These are phyloP conservation scores for Barnettozyma botsteinii DNA, from an alignment of 805 yeast species.

Conservation along the genomic window DNA sequence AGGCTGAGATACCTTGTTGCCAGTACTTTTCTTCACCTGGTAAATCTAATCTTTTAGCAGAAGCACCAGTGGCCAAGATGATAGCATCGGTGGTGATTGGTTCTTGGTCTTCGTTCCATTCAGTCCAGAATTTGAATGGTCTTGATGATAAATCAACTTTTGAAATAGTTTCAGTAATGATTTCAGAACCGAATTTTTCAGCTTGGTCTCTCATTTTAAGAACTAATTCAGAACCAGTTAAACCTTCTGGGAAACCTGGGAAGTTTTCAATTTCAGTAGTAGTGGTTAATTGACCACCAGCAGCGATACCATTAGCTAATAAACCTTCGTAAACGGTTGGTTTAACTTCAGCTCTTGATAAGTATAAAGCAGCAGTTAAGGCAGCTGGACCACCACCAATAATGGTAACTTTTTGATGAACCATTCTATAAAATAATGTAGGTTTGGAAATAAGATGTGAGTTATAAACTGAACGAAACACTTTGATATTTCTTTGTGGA, in stretches of 20 bases:
- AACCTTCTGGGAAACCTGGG: slow-evolving; percentile 97
- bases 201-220: slow-evolving; percentile 92
- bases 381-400: slow-evolving; percentile 99
- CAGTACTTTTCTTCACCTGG: slow-evolving; percentile 98
- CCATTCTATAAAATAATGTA: slow-evolving; percentile 45
- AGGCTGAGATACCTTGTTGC: slow-evolving; percentile 99
- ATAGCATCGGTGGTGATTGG: slow-evolving; percentile 92
- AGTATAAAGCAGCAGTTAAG: slow-evolving; percentile 96
- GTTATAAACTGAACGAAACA: slow-evolving; percentile 4
- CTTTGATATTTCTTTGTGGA: slow-evolving; percentile 1
- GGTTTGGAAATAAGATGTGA: not conserved
- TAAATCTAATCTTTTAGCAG: slow-evolving; percentile 87
- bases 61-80: slow-evolving; percentile 95
- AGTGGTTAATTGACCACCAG: slow-evolving; percentile 98
- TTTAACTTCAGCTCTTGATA: slow-evolving; percentile 93
- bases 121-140: slow-evolving; percentile 97
- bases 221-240: slow-evolving; percentile 84
- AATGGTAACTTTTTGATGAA: slow-evolving; percentile 78
- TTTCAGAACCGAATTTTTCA: slow-evolving; percentile 81
- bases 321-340: slow-evolving; percentile 94
- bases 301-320: slow-evolving; percentile 95
- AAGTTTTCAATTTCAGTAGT: slow-evolving; percentile 98
- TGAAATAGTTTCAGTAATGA: slow-evolving; percentile 91
- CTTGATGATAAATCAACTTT: slow-evolving; percentile 81
- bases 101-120: slow-evolving; percentile 85